phyloP scores from a whole-genome alignment of 1,139 yeast genomes.

The Suhomyces terraborum region DNA sequence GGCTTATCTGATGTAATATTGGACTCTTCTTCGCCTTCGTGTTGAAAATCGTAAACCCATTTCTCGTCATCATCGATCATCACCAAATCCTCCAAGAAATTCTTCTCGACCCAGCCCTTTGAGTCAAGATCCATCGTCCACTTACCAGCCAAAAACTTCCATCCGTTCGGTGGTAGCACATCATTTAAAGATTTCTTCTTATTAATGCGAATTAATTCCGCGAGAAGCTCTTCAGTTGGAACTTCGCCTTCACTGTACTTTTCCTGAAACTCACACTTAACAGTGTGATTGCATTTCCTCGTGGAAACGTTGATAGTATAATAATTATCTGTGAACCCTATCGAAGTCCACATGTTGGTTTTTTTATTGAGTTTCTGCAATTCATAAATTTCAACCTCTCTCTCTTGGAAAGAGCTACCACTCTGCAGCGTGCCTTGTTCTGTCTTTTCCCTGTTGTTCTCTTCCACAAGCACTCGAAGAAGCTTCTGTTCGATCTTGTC shows the following conservation, averaged over 20 bases:
- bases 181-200: conserved; percentile 30
- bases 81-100: conserved; percentile 54
- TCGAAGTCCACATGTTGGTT: conserved; percentile 58
- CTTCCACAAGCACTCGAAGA: conserved; percentile 29
- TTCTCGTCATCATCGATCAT: conserved; percentile 67
- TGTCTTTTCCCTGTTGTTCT: neutral
- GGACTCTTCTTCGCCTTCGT: conserved; percentile 1
- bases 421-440: neutral
- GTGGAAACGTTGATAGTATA: conserved; percentile 46
- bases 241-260: conserved; percentile 8
- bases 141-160: conserved; percentile 48
- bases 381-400: conserved; percentile 66
- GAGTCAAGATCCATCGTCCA: conserved; percentile 69
- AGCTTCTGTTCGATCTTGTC: conserved; percentile 47
- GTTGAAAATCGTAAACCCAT: conserved; percentile 68
- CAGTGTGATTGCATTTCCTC: conserved; percentile 21
- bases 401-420: conserved; percentile 2
- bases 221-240: conserved; percentile 1
- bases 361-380: conserved; percentile 57
- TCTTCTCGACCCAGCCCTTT: conserved; percentile 54
- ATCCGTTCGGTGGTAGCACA: conserved; percentile 57
- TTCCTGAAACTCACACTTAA: conserved; percentile 12
- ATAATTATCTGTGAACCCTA: conserved; percentile 58
- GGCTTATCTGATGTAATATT: neutral
- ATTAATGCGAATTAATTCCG: conserved; percentile 13